Percentiles rank a stretch among this genome's conserved stretches.
phyloP scores from a whole-genome alignment of 495 filamentous ascomycete genomes.

The Xylaria venustula region DNA sequence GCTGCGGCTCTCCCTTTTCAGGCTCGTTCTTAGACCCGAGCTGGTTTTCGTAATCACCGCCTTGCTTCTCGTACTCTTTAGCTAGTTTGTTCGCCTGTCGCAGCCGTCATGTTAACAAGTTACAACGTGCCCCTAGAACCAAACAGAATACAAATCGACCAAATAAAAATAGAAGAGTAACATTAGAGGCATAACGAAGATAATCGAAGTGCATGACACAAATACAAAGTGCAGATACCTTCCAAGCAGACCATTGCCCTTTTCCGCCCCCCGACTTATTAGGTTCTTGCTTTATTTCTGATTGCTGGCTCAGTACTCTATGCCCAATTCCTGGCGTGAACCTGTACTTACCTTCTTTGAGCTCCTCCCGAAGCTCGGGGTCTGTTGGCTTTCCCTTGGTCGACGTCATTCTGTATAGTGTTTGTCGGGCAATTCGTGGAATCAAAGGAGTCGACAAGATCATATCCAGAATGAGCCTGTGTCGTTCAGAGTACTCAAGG shows the following conservation, averaged over 20 bases:
- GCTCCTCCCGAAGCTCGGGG: slow-evolving; percentile 49
- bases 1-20: slow-evolving; percentile 44
- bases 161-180: background rate
- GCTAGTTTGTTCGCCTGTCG: slow-evolving; percentile 46
- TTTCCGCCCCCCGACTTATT: slow-evolving; percentile 56
- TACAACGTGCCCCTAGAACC: background rate
- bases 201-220: background rate
- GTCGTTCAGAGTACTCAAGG: no score
- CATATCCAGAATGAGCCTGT: no score
- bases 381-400: slow-evolving; percentile 56
- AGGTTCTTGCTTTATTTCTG: slow-evolving; percentile 49
- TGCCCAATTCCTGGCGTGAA: background rate
- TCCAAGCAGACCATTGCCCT: slow-evolving; percentile 58
- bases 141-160: background rate
- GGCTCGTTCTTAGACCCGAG: slow-evolving; percentile 53
- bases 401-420: slow-evolving; percentile 32
- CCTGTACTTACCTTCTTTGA: slow-evolving; percentile 41
- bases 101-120: background rate
- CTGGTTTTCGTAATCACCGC: slow-evolving; percentile 53
- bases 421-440: background rate
- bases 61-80: slow-evolving; percentile 54
- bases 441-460: background rate
- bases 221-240: slow-evolving; percentile 32
- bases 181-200: no score
- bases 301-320: background rate